Evolutionary conservation across 805 yeast species (phyloP), one percentile per base, ranked within the genome.

Genomic region (Komagataella populi): DNA sequence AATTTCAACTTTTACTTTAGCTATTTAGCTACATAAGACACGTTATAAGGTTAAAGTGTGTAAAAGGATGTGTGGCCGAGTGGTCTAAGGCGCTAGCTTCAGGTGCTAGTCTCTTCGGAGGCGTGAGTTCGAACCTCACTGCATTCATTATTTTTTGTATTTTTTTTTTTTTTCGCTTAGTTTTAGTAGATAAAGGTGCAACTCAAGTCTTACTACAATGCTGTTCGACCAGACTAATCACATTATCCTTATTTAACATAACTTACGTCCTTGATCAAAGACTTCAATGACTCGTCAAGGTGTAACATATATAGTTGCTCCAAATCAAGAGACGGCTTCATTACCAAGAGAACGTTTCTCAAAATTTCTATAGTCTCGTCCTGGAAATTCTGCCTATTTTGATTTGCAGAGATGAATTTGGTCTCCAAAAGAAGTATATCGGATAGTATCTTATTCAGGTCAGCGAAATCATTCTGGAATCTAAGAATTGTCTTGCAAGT

Each of bases 401-500:
- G 49, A 45, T 62, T 58, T 49, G 57, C 60, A 16, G 49, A 50
- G 30, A 65, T 24, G 45, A 63, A 55, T 48, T 60, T 65, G 48
- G 67, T 57, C 2, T 59, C 57, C 8, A 64, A 24, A 4, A 58
- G 55, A 47, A 66, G 53, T 8, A 66, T 47, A 48, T 61, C 62
- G 10, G 62, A 58, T 7, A 63, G 63, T 14, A 58, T 58, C 6
- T 48, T 47, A 46, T 58, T 60, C 24, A 60, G 49, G 45, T 63
- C 54, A 14, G 48, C 23, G 14, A 24, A 30, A n/a, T 53, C 52
- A 48, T 61, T 59, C 6, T 65, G 56, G 44, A 63, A 62, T 17
- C 63, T 64, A 55, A 67, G 61, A 47, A 76, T 39, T 61, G 69
- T 58, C 59, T 84, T 85, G 52, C 95, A 81, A 8, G 84, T 71